Conservation (phyloP, 164 flowering plant species). For the Vitis vinifera region ASM3070453v1 NC_081820.1:338501-339000, state of each 20-base stretch:
- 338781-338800: conserved; percentile 54
- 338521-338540: too few relatives aligned
- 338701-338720: neutral
- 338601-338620: neutral
- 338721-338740: conserved; percentile 66
- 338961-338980: conserved; percentile 49
- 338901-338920: conserved; percentile 52
- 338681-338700: neutral
- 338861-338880: conserved; percentile 28
- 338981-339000: conserved; percentile 56
- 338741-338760: conserved; percentile 84
- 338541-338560: too few relatives aligned
- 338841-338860: conserved; percentile 40
- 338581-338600: too few relatives aligned
- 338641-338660: neutral
- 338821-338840: conserved; percentile 41
- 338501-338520: too few relatives aligned
- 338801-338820: conserved; percentile 32
- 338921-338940: conserved; percentile 49
- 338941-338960: conserved; percentile 43
- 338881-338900: conserved; percentile 49
- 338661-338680: neutral
- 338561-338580: too few relatives aligned
- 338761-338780: conserved; percentile 52
- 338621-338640: neutral